Evolutionary conservation across 2,329 filamentous ascomycete genomes (phyloP).

Genomic region (Penicillium sp.): DNA sequence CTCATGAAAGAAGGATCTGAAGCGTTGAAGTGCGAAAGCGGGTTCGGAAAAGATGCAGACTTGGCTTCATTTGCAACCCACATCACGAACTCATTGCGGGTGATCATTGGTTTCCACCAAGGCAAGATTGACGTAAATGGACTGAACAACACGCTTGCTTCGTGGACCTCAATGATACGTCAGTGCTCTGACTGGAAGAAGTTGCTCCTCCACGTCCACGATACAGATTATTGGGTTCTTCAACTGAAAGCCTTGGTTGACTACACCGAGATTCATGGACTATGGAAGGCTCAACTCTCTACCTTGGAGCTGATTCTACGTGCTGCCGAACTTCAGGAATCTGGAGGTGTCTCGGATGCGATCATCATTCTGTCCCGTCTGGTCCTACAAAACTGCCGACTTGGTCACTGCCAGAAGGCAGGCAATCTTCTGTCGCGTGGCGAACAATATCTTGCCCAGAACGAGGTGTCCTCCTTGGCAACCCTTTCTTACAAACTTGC

Average conservation of each 20-base stretch:
- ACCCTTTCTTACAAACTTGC: slow-evolving; percentile 61
- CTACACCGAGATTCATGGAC: slow-evolving; percentile 55
- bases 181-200: slow-evolving; percentile 43
- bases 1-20: slow-evolving; percentile 26
- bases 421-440: slow-evolving; percentile 56
- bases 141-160: slow-evolving; percentile 30
- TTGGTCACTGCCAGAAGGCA: slow-evolving; percentile 59
- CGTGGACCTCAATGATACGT: slow-evolving; percentile 40
- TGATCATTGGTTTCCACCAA: slow-evolving; percentile 34
- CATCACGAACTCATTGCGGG: slow-evolving; percentile 32
- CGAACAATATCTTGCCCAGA: slow-evolving; percentile 46
- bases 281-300: slow-evolving; percentile 48
- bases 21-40: slow-evolving; percentile 14
- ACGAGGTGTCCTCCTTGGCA: slow-evolving; percentile 43
- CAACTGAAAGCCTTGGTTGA: slow-evolving; percentile 53
- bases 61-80: slow-evolving; percentile 27
- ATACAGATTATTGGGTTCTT: slow-evolving; percentile 46
- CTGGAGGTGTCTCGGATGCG: slow-evolving; percentile 35
- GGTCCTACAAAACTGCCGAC: slow-evolving; percentile 53
- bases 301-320: slow-evolving; percentile 49
- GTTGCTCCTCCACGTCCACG: slow-evolving; percentile 47
- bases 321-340: slow-evolving; percentile 45
- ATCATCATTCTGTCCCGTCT: slow-evolving; percentile 46
- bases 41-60: slow-evolving; percentile 25
- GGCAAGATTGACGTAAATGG: slow-evolving; percentile 28